A percentile compares a stretch with the other conserved stretches of the same genome.
phyloP scores from a whole-genome alignment of 2,329 filamentous ascomycete species.

The Magnaporthales sp. region DNA sequence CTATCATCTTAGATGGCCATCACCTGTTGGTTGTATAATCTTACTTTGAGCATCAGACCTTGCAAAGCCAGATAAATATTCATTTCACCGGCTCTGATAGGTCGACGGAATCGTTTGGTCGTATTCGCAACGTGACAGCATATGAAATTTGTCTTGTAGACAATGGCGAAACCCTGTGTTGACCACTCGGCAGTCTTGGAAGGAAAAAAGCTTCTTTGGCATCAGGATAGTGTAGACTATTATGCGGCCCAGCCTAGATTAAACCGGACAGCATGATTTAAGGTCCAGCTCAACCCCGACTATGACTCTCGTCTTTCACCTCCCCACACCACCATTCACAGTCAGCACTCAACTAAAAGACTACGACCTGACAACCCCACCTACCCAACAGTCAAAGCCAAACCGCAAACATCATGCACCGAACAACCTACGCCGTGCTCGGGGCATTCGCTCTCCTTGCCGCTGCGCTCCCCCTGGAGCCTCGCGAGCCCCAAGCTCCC shows the following conservation, averaged over 20 bases:
- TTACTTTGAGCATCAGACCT: not conserved
- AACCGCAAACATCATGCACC: not conserved
- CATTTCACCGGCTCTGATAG: not conserved
- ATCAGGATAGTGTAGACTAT: not conserved
- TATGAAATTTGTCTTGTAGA: not conserved
- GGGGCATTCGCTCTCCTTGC: not conserved
- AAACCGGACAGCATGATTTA: not conserved
- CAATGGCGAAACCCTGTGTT: not conserved
- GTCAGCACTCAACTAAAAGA: not conserved
- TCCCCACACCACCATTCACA: not conserved
- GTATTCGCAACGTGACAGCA: not conserved
- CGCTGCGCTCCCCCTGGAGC: not conserved
- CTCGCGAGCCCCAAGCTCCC: not conserved
- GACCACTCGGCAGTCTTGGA: not conserved
- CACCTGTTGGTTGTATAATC: not conserved
- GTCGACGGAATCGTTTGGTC: not conserved
- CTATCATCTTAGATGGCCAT: not conserved
- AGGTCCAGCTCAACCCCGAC: not conserved
- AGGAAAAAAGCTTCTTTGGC: not conserved
- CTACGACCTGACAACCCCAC: not conserved
- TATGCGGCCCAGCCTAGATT: not conserved
- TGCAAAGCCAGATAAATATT: not conserved
- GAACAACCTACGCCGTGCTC: not conserved
- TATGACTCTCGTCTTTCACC: not conserved
- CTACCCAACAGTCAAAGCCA: not conserved